Conservation (phyloP, 441 rosid species). For the Pelargonium citronellum region DNA sequence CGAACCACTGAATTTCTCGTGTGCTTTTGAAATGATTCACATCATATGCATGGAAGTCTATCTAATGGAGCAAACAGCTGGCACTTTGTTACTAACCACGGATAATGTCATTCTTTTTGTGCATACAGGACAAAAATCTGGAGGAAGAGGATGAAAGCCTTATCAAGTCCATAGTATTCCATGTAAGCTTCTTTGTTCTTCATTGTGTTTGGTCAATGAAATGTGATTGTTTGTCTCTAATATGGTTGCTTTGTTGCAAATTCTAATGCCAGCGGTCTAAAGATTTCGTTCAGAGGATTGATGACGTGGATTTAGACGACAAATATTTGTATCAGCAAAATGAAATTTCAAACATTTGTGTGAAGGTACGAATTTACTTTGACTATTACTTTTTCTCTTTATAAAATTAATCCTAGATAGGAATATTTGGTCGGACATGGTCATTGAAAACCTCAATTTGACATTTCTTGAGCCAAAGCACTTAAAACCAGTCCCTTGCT, state of each 20-base stretch:
- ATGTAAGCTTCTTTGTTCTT: slow-evolving; percentile 40
- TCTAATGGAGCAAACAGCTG: no score
- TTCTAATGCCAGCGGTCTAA: slow-evolving; percentile 36
- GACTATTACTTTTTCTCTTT: neutral
- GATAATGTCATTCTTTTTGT: neutral
- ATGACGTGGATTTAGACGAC: slow-evolving; percentile 53
- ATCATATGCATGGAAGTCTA: neutral
- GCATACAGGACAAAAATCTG: slow-evolving; percentile 57
- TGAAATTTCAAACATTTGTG: slow-evolving; percentile 16
- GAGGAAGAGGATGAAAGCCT: slow-evolving; percentile 92
- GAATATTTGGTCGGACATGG: neutral
- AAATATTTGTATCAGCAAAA: slow-evolving; percentile 14
- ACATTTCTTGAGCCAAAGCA: no score
- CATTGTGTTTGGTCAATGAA: neutral
- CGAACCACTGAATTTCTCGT: no score
- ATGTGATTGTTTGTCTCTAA: slow-evolving; percentile 10
- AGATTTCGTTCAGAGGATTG: slow-evolving; percentile 61
- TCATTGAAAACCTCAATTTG: no score
- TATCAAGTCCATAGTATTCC: slow-evolving; percentile 59
- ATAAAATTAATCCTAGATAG: neutral
- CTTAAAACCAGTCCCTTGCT: no score
- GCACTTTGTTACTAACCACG: no score
- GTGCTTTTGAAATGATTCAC: neutral
- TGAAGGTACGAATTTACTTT: slow-evolving; percentile 30
- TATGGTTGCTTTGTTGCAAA: slow-evolving; percentile 13